phyloP scores from a whole-genome alignment of 305 asterid species.

The Fraxinus greggii region DNA sequence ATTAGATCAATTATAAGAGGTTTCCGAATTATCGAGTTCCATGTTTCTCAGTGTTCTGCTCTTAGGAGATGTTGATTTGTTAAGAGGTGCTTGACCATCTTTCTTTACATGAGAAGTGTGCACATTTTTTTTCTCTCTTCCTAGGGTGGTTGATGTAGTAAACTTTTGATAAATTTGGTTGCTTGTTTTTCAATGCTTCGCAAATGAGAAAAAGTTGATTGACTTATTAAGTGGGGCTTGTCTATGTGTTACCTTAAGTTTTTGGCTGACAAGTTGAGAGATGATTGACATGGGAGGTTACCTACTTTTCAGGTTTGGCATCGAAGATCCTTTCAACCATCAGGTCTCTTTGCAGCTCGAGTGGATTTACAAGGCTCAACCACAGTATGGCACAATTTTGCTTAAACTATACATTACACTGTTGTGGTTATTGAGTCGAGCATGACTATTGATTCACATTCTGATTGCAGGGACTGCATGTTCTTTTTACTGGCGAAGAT shows the following conservation, averaged over 20 bases:
- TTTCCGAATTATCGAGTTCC: constrained; percentile 2
- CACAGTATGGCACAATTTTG: constrained; percentile 47
- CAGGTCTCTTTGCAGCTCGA: constrained; percentile 98
- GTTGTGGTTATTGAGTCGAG: constrained; percentile 10
- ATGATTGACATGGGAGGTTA: constrained; percentile 19
- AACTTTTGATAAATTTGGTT: constrained; percentile 8
- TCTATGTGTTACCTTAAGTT: constrained; percentile 1
- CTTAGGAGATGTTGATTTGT: neutral
- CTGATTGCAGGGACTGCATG: constrained; percentile 73
- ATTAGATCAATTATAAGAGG: neutral
- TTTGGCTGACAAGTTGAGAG: constrained; percentile 12
- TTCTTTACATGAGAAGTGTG: neutral
- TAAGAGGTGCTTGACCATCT: constrained; percentile 4
- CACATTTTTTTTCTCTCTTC: neutral
- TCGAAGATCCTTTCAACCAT: constrained; percentile 90
- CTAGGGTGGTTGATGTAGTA: neutral
- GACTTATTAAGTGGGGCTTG: neutral
- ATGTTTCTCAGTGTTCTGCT: neutral
- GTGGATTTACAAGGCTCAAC: constrained; percentile 92
- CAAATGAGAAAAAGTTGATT: neutral
- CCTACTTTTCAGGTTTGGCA: constrained; percentile 74
- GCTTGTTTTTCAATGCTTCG: neutral
- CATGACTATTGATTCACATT: constrained; percentile 13
- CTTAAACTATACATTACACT: neutral
- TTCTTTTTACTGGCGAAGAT: constrained; percentile 94